Base-by-base conservation (phyloP, 208 protist species). In the Trypanosoma scelopori region DNA sequence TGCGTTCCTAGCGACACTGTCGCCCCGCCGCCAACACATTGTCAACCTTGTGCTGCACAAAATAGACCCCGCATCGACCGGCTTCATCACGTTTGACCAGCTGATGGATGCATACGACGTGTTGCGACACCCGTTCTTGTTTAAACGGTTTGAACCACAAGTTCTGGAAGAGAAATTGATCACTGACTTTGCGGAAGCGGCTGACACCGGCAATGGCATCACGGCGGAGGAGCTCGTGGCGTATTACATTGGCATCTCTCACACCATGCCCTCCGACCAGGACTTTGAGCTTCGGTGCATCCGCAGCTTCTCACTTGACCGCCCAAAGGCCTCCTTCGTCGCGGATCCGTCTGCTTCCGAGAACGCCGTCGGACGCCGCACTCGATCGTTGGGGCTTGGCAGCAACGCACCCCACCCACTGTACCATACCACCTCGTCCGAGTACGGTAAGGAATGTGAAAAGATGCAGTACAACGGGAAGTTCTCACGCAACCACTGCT, bases 231-330 rank as follows among this genome's bases (percentile, higher is more conserved):
- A 91, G 66, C 53, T 95, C 30, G 68, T 71, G 22, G 66, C 76
- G 20, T 95, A 93, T 78, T 84, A 73, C 53, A 49, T 87, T 16
- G 89, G 89, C 53, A 42, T 93, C 59, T 91, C 84, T 3, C 20
- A 68, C 47, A 56, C 35, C 18, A 91, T 71, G 5, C 52, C 76
- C 30, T 64, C 79, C 1, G 87, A 95, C 57, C 73, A 78, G 20
- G 80, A 88, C 52, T 93, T 95, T 53, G 89, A 95, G 72, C 77
- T 95, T 25, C 74, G 64, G 53, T 93, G 86, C 77, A 88, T 87
- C 32, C 89, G 89, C 45, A 81, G 85, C 51, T 95, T 92, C 61
- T 91, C 74, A 45, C 79, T 95, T 13, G 89, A 95, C 58, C 76
- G 85, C 1, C 85, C 89, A 22, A 79, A 79, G 67, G 43, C 80